Conservation (phyloP, 768 basidiomycete species). For the Boletus tylopilopsis region DNA sequence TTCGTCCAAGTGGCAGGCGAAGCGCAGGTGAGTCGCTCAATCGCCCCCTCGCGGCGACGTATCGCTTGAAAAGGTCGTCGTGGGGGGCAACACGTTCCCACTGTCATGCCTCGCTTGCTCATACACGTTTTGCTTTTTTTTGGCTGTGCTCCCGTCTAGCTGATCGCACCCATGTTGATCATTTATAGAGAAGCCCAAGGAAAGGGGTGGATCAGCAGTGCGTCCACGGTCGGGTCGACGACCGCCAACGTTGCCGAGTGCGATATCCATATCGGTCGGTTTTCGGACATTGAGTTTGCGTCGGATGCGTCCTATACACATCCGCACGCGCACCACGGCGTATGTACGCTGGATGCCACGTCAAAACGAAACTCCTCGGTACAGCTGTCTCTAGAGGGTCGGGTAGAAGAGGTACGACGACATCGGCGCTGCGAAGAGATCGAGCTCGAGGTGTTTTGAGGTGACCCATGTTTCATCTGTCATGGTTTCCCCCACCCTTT, state of each 20-base stretch:
- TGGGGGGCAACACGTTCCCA: background rate
- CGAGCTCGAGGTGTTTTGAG: conserved; percentile 2
- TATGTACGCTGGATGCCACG: background rate
- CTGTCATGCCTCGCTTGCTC: background rate
- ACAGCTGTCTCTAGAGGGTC: background rate
- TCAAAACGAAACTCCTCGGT: conserved; percentile 7
- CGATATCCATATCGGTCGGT: conserved; percentile 12
- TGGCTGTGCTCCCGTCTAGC: conserved; percentile 22
- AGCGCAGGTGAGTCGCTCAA: conserved; percentile 25
- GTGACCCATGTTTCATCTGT: no score
- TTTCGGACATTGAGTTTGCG: conserved; percentile 24
- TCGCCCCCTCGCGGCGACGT: background rate
- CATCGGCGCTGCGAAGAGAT: conserved; percentile 43
- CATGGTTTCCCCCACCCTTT: no score
- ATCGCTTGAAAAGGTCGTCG: no score
- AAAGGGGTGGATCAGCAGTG: conserved; percentile 32
- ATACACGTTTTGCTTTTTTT: no score
- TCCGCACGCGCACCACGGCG: background rate
- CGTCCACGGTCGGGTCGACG: conserved; percentile 2
- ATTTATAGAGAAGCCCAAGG: conserved; percentile 37
- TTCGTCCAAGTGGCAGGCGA: conserved; percentile 35
- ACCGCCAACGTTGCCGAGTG: background rate
- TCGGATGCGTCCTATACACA: conserved; percentile 9
- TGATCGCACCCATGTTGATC: conserved; percentile 37
- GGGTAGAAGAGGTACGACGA: conserved; percentile 53